phyloP scores from a whole-genome alignment of 164 flowering plant species.

The Vitis riparia region DNA sequence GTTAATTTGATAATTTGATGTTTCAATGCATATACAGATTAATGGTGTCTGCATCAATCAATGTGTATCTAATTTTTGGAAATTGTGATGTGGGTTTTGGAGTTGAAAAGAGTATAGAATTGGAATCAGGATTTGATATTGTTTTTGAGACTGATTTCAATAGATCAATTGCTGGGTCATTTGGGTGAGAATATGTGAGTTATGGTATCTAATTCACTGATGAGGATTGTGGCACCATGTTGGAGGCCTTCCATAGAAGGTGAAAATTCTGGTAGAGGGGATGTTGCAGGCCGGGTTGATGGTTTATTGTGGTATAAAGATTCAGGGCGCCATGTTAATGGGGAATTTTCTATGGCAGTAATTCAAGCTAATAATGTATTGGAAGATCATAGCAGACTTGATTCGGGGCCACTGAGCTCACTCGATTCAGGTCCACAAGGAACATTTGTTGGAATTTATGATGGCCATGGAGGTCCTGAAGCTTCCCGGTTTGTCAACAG shows the following conservation, averaged over 20 bases:
- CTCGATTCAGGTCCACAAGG: conserved; percentile 72
- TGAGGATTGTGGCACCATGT: conserved; percentile 66
- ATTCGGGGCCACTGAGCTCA: conserved; percentile 80
- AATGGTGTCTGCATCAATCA: conserved; percentile 40
- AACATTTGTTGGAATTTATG: conserved; percentile 86
- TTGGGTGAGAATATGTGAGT: conserved; percentile 47
- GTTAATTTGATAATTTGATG: neutral
- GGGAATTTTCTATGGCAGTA: conserved; percentile 92
- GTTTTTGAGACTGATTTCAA: conserved; percentile 19
- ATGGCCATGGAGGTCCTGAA: conserved; percentile 98
- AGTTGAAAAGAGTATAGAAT: conserved; percentile 18
- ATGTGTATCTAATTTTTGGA: conserved; percentile 24
- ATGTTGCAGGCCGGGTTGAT: conserved; percentile 44
- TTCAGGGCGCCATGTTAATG: conserved; percentile 68
- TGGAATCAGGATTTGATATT: conserved; percentile 17
- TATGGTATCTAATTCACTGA: conserved; percentile 55
- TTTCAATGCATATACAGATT: conserved; percentile 31
- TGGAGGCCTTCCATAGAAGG: conserved; percentile 65
- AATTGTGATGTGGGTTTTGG: conserved; percentile 25
- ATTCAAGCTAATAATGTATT: conserved; percentile 75
- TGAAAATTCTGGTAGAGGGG: conserved; percentile 36
- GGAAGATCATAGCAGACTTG: conserved; percentile 86
- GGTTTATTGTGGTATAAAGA: conserved; percentile 87
- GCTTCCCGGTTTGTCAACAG: conserved; percentile 71
- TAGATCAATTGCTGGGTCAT: conserved; percentile 36